Conservation (phyloP, 768 basidiomycete species). For the Amyloporia xantha region DNA sequence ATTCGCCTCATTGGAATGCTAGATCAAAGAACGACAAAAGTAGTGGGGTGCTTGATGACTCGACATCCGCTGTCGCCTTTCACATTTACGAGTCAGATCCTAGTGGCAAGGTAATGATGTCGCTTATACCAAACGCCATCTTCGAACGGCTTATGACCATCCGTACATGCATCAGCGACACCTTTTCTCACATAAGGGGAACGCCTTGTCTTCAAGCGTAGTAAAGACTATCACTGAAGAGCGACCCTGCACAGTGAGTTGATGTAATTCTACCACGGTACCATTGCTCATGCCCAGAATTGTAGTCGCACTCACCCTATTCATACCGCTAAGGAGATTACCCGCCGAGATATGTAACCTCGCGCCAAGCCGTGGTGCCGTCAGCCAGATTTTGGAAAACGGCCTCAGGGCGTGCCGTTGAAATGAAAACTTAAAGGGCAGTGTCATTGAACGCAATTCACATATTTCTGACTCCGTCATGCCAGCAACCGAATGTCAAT, state of each 20-base stretch:
- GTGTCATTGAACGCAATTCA: no score
- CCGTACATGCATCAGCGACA: neutral
- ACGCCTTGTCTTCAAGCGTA: neutral
- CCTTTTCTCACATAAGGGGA: neutral
- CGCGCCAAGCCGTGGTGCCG: no score
- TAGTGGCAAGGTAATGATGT: neutral
- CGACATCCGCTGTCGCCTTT: neutral
- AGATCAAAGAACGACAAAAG: neutral
- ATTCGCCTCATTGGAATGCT: neutral
- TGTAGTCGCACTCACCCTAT: no score
- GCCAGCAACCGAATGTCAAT: no score
- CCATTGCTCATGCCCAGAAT: neutral
- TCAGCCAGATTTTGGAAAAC: no score
- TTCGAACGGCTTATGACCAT: neutral
- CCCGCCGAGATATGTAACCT: no score
- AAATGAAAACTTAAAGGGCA: no score
- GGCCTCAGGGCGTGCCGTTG: no score
- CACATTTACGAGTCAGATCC: neutral
- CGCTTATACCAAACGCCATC: no score
- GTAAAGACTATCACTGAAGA: neutral
- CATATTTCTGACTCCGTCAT: no score
- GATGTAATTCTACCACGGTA: neutral
- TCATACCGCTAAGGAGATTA: no score
- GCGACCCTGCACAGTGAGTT: neutral
- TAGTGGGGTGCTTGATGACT: neutral